phyloP scores from a whole-genome alignment of 805 yeast genomes.

The Suhomyces xylopsoci region DNA sequence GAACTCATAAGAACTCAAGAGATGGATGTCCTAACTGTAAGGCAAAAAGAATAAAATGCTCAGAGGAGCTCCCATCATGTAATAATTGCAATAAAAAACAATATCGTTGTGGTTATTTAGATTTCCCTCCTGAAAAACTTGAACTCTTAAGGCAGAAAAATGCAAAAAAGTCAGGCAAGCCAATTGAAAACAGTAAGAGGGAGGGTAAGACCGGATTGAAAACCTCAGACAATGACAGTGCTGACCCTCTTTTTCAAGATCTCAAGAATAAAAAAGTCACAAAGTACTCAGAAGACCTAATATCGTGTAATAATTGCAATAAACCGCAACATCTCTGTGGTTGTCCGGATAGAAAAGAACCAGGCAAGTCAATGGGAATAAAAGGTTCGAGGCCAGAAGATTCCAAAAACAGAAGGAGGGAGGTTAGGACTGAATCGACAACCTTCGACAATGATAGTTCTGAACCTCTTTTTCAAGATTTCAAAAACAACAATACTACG shows the following conservation, averaged over 20 bases:
- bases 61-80: constrained; percentile 43
- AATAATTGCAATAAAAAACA: constrained; percentile 36
- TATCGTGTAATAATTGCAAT: neutral
- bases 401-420: neutral
- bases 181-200: neutral
- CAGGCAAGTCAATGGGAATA: neutral
- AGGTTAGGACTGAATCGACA: neutral
- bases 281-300: neutral
- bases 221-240: neutral
- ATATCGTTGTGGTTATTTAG: constrained; percentile 40
- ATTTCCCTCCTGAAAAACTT: constrained; percentile 36
- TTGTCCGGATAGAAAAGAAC: neutral
- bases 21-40: constrained; percentile 45
- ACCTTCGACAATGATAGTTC: neutral
- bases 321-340: neutral
- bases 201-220: neutral
- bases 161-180: constrained; percentile 16
- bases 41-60: constrained; percentile 40
- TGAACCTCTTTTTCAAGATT: neutral
- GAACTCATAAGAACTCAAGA: constrained; percentile 26
- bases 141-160: constrained; percentile 34
- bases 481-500: neutral
- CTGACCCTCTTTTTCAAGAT: neutral
- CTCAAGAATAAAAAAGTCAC: neutral
- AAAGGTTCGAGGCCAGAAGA: neutral